Conservation (phyloP, 495 filamentous ascomycete species). For the Tuber microsphaerosporum region DNA sequence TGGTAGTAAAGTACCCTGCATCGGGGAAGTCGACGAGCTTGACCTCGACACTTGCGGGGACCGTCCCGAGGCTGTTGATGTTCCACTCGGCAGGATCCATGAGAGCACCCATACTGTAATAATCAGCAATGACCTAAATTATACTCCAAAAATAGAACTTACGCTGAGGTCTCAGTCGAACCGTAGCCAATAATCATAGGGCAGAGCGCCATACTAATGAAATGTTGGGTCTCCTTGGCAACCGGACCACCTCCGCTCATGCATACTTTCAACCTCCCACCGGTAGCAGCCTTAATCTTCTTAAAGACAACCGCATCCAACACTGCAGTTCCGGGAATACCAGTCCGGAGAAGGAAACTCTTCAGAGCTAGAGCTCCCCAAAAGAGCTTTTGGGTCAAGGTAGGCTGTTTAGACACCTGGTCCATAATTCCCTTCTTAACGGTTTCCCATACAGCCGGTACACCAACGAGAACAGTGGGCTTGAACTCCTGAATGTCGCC, state of each 20-base stretch:
- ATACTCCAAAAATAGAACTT: conserved; percentile 9
- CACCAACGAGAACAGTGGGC: conserved; percentile 85
- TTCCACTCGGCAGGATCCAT: conserved; percentile 91
- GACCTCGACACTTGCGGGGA: conserved; percentile 72
- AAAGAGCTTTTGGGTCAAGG: conserved; percentile 76
- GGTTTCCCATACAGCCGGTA: conserved; percentile 96
- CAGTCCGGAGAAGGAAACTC: conserved; percentile 66
- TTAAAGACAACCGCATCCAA: conserved; percentile 74
- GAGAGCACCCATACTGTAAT: conserved; percentile 66
- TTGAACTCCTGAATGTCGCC: conserved; percentile 92
- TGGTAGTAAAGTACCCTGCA: conserved; percentile 79
- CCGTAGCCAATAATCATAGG: conserved; percentile 91
- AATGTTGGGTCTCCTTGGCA: conserved; percentile 76
- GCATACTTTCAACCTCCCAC: conserved; percentile 69
- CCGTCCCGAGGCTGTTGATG: conserved; percentile 66
- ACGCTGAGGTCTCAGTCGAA: conserved; percentile 76
- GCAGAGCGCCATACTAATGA: conserved; percentile 79
- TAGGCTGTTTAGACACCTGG: conserved; percentile 70
- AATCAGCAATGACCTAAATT: neutral
- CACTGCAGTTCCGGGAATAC: conserved; percentile 65
- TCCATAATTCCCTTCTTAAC: conserved; percentile 94
- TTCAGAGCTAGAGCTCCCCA: conserved; percentile 86
- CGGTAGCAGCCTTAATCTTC: conserved; percentile 86
- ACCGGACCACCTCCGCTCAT: conserved; percentile 84
- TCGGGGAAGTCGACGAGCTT: conserved; percentile 96